Percentiles rank a stretch among this genome's conserved stretches.
phyloP scores from a whole-genome alignment of 2,329 filamentous ascomycete genomes.

The Teratosphaeria nubilosa region DNA sequence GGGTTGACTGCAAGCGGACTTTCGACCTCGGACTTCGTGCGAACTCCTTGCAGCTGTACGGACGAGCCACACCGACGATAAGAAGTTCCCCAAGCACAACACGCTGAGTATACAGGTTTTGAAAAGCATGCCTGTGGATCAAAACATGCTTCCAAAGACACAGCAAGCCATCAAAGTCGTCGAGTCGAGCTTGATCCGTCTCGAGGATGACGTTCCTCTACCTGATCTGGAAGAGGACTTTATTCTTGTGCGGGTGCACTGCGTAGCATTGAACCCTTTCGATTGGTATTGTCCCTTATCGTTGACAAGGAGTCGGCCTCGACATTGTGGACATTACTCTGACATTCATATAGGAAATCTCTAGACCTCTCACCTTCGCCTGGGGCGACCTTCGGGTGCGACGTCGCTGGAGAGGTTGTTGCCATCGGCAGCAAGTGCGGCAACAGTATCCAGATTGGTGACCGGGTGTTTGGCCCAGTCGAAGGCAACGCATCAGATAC shows the following conservation, averaged over 20 bases:
- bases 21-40: neutral
- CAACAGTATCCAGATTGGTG: neutral
- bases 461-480: neutral
- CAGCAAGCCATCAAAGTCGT: neutral
- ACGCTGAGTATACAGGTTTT: neutral
- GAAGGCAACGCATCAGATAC: neutral
- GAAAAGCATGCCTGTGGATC: neutral
- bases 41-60: neutral
- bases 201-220: neutral
- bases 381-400: neutral
- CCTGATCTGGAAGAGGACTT: neutral
- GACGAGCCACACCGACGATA: neutral
- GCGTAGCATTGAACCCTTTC: neutral
- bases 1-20: neutral
- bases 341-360: neutral
- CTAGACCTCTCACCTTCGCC: neutral
- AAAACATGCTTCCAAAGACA: neutral
- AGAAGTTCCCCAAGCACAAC: neutral
- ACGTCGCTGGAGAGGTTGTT: neutral
- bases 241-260: neutral
- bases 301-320: neutral
- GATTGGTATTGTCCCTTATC: neutral
- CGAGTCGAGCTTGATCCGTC: neutral
- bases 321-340: neutral
- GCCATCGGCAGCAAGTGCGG: neutral